These are phyloP conservation scores for Debaryomyces sp. DNA, from an alignment of 1,139 yeast genomes.

Conservation along the genomic window DNA sequence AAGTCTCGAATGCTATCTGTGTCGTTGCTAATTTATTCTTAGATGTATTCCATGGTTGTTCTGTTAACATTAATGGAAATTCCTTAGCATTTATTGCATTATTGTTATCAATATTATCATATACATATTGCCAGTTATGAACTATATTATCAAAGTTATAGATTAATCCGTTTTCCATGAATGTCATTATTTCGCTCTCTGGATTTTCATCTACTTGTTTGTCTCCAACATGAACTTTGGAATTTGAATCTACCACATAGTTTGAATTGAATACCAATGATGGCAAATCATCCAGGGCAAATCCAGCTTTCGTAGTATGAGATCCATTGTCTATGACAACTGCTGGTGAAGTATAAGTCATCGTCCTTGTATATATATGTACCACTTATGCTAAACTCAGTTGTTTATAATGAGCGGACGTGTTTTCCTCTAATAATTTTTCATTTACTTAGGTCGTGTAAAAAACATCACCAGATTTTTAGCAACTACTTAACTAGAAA, in stretches of 20 bases:
- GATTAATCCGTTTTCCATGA: conserved; percentile 64
- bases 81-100: conserved; percentile 51
- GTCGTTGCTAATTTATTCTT: conserved; percentile 54
- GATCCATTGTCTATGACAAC: conserved; percentile 75
- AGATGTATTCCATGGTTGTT: conserved; percentile 62
- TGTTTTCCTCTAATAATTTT: not conserved
- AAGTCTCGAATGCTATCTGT: conserved; percentile 65
- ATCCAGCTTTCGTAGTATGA: conserved; percentile 67
- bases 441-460: conserved; percentile 4
- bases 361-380: conserved; percentile 10
- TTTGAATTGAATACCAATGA: conserved; percentile 58
- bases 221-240: conserved; percentile 51
- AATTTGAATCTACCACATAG: conserved; percentile 42
- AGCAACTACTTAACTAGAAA: not conserved
- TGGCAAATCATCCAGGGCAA: conserved; percentile 68
- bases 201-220: conserved; percentile 48
- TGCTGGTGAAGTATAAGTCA: conserved; percentile 51
- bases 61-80: conserved; percentile 66
- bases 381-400: not conserved
- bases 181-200: conserved; percentile 57
- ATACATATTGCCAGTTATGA: conserved; percentile 62
- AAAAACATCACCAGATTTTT: conserved; percentile 1
- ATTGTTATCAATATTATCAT: conserved; percentile 47
- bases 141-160: conserved; percentile 67
- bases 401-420: not conserved